phyloP scores from a whole-genome alignment of 2,329 filamentous ascomycete species.

The Nothopassalora personata region DNA sequence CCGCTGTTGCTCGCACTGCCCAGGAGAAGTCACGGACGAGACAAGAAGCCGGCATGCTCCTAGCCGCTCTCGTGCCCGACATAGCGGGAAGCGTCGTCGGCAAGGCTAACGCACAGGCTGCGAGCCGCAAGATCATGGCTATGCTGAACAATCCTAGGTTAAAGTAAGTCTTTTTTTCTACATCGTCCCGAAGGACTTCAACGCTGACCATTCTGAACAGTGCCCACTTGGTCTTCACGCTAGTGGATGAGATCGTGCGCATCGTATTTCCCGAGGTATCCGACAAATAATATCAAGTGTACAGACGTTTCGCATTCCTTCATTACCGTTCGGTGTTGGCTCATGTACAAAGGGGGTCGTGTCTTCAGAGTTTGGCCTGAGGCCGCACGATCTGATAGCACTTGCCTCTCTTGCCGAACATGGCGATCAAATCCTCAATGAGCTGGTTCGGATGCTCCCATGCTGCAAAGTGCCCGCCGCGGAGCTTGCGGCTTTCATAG shows the following conservation, averaged over 20 bases:
- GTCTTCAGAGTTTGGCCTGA: constrained; percentile 12
- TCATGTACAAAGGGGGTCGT: background rate
- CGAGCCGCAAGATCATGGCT: constrained; percentile 81
- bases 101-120: constrained; percentile 81
- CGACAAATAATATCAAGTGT: constrained; percentile 11
- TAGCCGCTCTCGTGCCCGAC: constrained; percentile 86
- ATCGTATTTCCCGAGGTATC: constrained; percentile 39
- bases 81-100: constrained; percentile 90
- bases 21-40: constrained; percentile 74
- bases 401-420: constrained; percentile 20
- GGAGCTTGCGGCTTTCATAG: constrained; percentile 46
- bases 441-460: constrained; percentile 35
- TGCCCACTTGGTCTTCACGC: constrained; percentile 46
- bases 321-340: background rate
- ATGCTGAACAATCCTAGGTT: constrained; percentile 85
- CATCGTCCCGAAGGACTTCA: background rate
- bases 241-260: constrained; percentile 45
- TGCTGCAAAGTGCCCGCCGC: constrained; percentile 56
- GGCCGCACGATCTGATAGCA: constrained; percentile 15
- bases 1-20: constrained; percentile 54
- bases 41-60: constrained; percentile 80
- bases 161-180: constrained; percentile 58
- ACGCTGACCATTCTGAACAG: constrained; percentile 31
- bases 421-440: constrained; percentile 13
- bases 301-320: background rate